Evolutionary conservation across 495 filamentous ascomycete genomes (phyloP), one percentile per base, ranked within the genome.

Genomic region (Xylaria longipes): DNA sequence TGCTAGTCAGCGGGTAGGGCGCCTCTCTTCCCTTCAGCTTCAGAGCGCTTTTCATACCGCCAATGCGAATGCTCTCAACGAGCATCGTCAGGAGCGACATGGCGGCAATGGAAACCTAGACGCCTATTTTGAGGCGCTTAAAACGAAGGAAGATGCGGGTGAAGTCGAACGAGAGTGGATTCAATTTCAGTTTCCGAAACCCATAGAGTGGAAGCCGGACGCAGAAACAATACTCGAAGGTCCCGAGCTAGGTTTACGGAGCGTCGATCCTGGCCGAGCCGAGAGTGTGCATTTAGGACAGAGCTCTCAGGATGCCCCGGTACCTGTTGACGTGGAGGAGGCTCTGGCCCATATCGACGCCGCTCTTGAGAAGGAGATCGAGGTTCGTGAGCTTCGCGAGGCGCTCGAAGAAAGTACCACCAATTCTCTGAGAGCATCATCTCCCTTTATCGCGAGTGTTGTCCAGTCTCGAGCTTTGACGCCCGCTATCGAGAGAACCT

Each of bases 91-190:
- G 52, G 85, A 86, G 66, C 85, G 81, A 73, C 78, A 67, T 48
- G 72, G 68, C 33, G 81, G 43, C 70, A 74, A 80, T 70, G 88
- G 87, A 61, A 89, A 88, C 66, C 76, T 97, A 82, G 93, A 93
- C 33, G 94, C 93, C 64, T 97, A 97, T 79, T 95, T 94, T 73
- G 93, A 94, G 68, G 92, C 94, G 46, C 93, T 94, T 85, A 93
- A 93, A 79, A 91, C 92, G 77, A 88, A 90, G 65, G 89, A 95
- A 80, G 89, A 88, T 74, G 88, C 83, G 35, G 87, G 84, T 25
- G 91, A 91, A 54, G 75, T 78, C 27, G 91, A 92, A 41, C 89
- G 91, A 73, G 94, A 97, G 78, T 97, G 93, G 93, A 91, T 89
- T 45, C 94, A 97, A 80, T 94, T 94, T 73, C 94, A 97, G 80